Evolutionary conservation across 2,329 filamentous ascomycete species (phyloP).

Genomic region (Elsinoe perseae): DNA sequence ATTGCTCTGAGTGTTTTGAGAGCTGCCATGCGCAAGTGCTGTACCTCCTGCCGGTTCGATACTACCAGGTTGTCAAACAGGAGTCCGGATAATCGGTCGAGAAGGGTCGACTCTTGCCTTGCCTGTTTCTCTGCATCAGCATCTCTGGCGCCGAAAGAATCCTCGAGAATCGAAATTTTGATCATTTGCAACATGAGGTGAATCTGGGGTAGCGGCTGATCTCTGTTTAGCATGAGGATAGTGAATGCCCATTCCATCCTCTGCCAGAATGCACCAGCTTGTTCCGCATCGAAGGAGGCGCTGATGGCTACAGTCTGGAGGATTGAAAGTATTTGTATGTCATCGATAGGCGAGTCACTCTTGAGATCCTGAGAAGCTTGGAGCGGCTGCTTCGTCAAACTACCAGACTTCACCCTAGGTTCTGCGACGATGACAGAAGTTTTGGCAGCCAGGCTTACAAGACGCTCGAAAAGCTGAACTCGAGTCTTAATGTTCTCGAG

Average conservation of each 20-base stretch:
- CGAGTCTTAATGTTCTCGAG: constrained; percentile 53
- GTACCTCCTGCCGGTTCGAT: constrained; percentile 15
- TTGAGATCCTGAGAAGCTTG: constrained; percentile 30
- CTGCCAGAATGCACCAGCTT: constrained; percentile 55
- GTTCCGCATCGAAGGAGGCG: constrained; percentile 41
- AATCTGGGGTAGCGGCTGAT: constrained; percentile 57
- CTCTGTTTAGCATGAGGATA: constrained; percentile 58
- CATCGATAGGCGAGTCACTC: constrained; percentile 47
- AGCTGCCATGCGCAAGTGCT: constrained; percentile 42
- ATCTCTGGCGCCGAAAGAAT: constrained; percentile 59
- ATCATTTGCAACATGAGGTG: constrained; percentile 58
- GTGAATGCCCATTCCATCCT: constrained; percentile 59
- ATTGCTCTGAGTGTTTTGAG: constrained; percentile 48
- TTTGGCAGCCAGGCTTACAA: constrained; percentile 41
- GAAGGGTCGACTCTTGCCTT: constrained; percentile 38
- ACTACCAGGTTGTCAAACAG: constrained; percentile 46
- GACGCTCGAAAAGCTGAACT: constrained; percentile 50
- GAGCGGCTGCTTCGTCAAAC: constrained; percentile 17
- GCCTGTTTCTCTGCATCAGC: constrained; percentile 37
- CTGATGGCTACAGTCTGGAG: constrained; percentile 57
- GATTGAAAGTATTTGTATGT: constrained; percentile 55
- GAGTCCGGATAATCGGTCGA: constrained; percentile 57
- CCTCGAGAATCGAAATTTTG: constrained; percentile 55
- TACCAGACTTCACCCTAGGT: constrained; percentile 28
- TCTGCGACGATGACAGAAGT: constrained; percentile 49